Conservation (phyloP, 352 stramenopile species). For the Pythium aquatile region DNA sequence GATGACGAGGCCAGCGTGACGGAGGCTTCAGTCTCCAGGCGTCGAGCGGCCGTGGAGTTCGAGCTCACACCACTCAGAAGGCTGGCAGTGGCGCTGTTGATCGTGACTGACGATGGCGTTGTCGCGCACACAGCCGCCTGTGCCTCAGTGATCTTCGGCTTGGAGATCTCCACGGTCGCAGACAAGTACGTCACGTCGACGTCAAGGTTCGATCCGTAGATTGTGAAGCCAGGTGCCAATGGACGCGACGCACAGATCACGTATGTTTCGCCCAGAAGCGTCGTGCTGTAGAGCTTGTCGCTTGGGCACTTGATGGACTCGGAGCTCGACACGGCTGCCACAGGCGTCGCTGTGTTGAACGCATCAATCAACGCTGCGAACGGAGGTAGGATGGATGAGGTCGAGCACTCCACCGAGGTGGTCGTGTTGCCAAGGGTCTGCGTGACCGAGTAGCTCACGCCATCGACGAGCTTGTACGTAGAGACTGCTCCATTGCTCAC, state of each 20-base stretch:
- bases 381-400: slow-evolving; percentile 20
- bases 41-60: slow-evolving; percentile 20
- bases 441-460: slow-evolving; percentile 21
- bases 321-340: slow-evolving; percentile 36
- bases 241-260: slow-evolving; percentile 33
- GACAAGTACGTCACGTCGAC: slow-evolving; percentile 23
- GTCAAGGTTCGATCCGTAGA: slow-evolving; percentile 45
- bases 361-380: slow-evolving; percentile 34
- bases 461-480: slow-evolving; percentile 41
- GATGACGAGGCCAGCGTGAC: slow-evolving; percentile 23
- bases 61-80: background rate
- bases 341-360: slow-evolving; percentile 30
- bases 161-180: slow-evolving; percentile 17
- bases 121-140: background rate
- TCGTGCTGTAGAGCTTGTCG: slow-evolving; percentile 38
- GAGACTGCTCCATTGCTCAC: background rate
- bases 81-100: background rate
- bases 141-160: slow-evolving; percentile 21
- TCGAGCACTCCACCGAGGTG: background rate
- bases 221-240: slow-evolving; percentile 17
- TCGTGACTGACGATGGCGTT: background rate
- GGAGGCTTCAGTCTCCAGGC: slow-evolving; percentile 23
- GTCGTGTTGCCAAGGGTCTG: background rate
- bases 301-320: slow-evolving; percentile 41
- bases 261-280: slow-evolving; percentile 43